Evolutionary conservation across 257 asterid species (phyloP), one percentile per base, ranked within the genome.

Genomic region (Jacaranda copaia): DNA sequence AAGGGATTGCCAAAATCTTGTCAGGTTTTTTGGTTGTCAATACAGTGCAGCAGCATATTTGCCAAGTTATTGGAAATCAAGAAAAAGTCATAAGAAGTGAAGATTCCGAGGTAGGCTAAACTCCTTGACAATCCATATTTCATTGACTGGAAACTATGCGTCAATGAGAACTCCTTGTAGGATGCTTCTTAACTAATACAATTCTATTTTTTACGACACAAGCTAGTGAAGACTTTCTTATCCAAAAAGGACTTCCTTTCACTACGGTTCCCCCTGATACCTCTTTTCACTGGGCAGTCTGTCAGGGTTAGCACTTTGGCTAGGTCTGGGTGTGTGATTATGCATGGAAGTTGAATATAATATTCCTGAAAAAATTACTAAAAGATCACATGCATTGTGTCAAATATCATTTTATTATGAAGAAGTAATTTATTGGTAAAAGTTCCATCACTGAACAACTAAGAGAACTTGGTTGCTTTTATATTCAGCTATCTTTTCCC

Each of bases 81-180:
- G 81, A 77, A 95, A 95, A 85, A 93, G 77, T 19, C 98, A 90
- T 77, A 55, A 83, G 78, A 93, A 86, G 86, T 93, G 77, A 89
- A 80, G 81, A 68, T 77, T 38, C 77, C 16, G 78, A 81, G 88
- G 91, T 87, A 64, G 55, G 84, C 79, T 67, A 53, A 61, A 11
- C 49, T 70, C 15, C 35, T 70, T 11, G 16, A 20, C 51, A 18
- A 0, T 43, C 25, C 20, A 6, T 52, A 59, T 57, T 19, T 25
- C 66, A 32, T 32, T 60, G 43, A 16, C 66, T 60, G 66, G 66
- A 60, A 57, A 60, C 9, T 60, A 3, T 32, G 20, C 8, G 8
- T 25, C 65, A 20, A 19, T 13, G 46, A 12, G 19, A 61, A 32
- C 43, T 14, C 11, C 63, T 5, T 14, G 25, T 5, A 49, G 62